phyloP scores from a whole-genome alignment of 139 green algal genomes.

The Chloropicon primus region DNA sequence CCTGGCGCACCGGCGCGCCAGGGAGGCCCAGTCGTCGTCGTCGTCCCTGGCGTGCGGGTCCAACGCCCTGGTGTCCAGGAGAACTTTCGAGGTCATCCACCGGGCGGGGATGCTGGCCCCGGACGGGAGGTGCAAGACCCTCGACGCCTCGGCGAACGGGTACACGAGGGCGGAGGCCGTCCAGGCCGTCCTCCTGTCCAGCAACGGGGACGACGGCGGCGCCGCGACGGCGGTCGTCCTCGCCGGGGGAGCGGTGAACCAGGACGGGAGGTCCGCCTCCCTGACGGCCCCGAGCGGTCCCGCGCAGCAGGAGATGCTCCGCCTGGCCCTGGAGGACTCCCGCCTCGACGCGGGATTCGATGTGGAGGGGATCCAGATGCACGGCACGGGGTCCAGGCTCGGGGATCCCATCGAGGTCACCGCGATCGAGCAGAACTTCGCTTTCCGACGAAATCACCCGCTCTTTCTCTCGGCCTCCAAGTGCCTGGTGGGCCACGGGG shows the following conservation, averaged over 20 bases:
- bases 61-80: conserved; percentile 3
- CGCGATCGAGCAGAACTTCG: too few species aligned
- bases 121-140: conserved; percentile 70
- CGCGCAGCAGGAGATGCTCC: neutral
- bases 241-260: neutral
- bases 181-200: neutral
- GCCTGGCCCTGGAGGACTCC: neutral
- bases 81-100: conserved; percentile 24
- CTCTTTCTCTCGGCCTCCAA: neutral
- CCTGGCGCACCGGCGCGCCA: neutral
- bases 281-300: neutral
- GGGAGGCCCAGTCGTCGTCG: neutral
- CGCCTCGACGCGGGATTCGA: neutral
- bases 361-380: conserved; percentile 22
- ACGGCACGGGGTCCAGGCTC: conserved; percentile 56
- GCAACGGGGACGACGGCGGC: neutral
- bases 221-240: neutral
- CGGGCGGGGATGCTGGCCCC: conserved; percentile 52
- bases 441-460: too few species aligned
- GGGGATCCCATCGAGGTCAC: conserved; percentile 61
- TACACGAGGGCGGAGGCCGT: conserved; percentile 57
- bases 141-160: conserved; percentile 65
- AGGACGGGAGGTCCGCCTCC: neutral
- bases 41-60: neutral
- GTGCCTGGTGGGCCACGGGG: neutral